These are phyloP conservation scores for Populus tremula DNA, from an alignment of 345 rosid genomes.

Conservation along the genomic window DNA sequence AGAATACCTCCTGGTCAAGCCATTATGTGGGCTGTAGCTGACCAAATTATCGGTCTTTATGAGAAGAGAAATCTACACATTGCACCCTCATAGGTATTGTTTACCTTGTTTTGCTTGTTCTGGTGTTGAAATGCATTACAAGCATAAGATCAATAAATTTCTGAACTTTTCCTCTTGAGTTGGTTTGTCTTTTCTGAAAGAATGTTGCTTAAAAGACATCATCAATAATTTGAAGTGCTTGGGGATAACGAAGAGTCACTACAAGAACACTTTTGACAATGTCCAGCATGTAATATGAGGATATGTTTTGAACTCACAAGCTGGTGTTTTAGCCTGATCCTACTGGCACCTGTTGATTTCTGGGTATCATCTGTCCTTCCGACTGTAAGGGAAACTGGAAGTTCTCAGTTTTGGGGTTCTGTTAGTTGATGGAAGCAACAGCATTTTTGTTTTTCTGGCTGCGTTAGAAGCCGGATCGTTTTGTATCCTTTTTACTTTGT, in stretches of 20 bases:
- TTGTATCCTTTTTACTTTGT: no score
- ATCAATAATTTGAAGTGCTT: not conserved
- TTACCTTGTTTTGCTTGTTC: conserved; percentile 19
- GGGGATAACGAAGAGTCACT: not conserved
- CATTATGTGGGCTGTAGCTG: conserved; percentile 98
- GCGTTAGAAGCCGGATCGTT: no score
- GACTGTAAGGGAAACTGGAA: no score
- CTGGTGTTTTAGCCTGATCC: no score
- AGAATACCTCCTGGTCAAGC: conserved; percentile 98
- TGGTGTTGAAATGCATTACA: conserved; percentile 10
- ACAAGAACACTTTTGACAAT: not conserved
- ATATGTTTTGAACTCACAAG: no score
- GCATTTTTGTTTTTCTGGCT: no score
- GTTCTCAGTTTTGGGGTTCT: no score
- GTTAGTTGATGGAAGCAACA: no score
- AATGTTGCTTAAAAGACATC: not conserved
- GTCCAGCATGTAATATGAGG: not conserved
- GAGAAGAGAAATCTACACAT: conserved; percentile 56
- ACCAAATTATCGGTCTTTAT: conserved; percentile 78
- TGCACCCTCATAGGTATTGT: conserved; percentile 45
- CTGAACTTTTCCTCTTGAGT: not conserved
- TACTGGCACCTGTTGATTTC: no score
- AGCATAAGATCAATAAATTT: conserved; percentile 5
- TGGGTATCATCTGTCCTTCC: no score
- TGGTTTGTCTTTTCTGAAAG: not conserved